Percentiles rank a stretch among this genome's conserved stretches.
Conservation (phyloP, 768 basidiomycete species). For the Coprinopsis sp. region DNA sequence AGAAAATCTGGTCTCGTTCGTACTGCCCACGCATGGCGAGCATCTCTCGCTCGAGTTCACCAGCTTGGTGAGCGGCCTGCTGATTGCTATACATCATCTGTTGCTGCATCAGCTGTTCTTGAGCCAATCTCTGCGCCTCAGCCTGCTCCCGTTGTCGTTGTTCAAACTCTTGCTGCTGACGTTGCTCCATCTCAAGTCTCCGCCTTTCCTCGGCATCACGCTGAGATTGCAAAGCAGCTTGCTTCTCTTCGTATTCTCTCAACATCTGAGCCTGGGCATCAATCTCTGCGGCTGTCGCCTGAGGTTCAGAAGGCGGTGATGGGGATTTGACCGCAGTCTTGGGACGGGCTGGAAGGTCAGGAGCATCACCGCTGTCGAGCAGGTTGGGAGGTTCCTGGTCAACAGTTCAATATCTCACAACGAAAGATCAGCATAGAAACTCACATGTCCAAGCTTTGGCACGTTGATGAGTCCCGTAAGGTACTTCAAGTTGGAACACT, state of each 20-base stretch:
- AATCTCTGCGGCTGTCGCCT: constrained; percentile 65
- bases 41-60: constrained; percentile 85
- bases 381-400: constrained; percentile 93
- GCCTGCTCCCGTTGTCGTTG: constrained; percentile 83
- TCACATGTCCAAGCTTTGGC: constrained; percentile 89
- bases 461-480: constrained; percentile 97
- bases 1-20: constrained; percentile 94
- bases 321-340: constrained; percentile 55
- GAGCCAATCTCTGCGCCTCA: constrained; percentile 81
- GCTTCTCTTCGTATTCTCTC: constrained; percentile 95
- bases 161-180: constrained; percentile 86
- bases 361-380: constrained; percentile 73
- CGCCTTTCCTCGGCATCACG: constrained; percentile 79
- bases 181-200: constrained; percentile 71
- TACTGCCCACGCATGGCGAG: constrained; percentile 94
- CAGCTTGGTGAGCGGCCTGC: constrained; percentile 60
- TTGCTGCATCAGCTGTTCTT: constrained; percentile 85
- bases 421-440: constrained; percentile 14
- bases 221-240: constrained; percentile 76
- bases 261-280: constrained; percentile 91
- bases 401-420: background rate
- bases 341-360: constrained; percentile 82
- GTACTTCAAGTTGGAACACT: constrained; percentile 98
- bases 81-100: constrained; percentile 78
- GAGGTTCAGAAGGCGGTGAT: constrained; percentile 65